Conservation (phyloP, 495 filamentous ascomycete genomes). For the Penicillium lividum region DNA sequence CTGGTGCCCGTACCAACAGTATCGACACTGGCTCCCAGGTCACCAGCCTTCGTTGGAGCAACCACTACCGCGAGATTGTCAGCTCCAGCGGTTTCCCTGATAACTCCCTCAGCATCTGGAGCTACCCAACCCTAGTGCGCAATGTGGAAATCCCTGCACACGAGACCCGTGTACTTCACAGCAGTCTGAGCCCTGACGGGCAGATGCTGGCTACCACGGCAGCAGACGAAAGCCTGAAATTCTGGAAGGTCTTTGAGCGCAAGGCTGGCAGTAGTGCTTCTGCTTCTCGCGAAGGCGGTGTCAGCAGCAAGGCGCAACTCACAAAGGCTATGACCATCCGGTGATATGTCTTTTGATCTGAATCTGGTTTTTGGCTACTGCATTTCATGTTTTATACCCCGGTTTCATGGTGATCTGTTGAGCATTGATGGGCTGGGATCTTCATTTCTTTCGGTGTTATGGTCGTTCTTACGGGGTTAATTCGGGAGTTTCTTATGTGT, state of each 20-base stretch:
- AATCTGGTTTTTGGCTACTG: constrained; percentile 23
- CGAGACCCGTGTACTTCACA: constrained; percentile 94
- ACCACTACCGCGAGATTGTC: constrained; percentile 95
- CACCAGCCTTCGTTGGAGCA: constrained; percentile 92
- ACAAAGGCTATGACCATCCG: constrained; percentile 97
- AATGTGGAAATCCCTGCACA: constrained; percentile 99
- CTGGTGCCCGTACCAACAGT: constrained; percentile 95
- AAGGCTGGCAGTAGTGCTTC: constrained; percentile 70
- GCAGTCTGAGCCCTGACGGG: constrained; percentile 90
- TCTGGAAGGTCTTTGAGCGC: constrained; percentile 99
- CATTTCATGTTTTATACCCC: constrained; percentile 21
- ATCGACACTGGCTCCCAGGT: constrained; percentile 98
- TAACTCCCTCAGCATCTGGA: constrained; percentile 98
- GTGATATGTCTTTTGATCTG: constrained; percentile 43
- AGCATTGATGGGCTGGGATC: constrained; percentile 32
- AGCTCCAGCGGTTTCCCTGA: constrained; percentile 97
- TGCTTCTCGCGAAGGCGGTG: constrained; percentile 55
- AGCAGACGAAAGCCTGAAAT: constrained; percentile 96
- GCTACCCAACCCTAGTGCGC: constrained; percentile 92
- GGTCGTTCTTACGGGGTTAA: constrained; percentile 15
- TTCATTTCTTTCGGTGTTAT: constrained; percentile 20
- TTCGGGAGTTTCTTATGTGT: constrained; percentile 17
- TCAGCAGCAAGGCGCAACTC: constrained; percentile 70
- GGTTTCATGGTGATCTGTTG: constrained; percentile 23
- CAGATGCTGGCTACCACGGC: constrained; percentile 96